phyloP scores from a whole-genome alignment of 108 stramenopile species.

The Cylindrotheca closterium region DNA sequence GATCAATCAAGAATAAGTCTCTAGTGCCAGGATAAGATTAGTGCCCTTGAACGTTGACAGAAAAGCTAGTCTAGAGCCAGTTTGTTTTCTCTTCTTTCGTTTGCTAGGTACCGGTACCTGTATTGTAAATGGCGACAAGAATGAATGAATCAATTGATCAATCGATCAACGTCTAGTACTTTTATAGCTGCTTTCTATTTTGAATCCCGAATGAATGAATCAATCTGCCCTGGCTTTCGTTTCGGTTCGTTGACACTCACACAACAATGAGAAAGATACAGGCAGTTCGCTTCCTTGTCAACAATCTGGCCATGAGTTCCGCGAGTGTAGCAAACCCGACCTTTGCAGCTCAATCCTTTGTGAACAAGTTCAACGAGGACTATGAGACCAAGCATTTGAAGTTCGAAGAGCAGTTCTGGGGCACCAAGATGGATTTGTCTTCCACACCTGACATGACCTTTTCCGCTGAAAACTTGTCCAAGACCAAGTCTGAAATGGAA shows the following conservation, averaged over 20 bases:
- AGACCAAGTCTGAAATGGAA: conserved; percentile 74
- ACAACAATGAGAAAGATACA: not conserved
- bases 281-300: not conserved
- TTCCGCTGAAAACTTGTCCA: conserved; percentile 48
- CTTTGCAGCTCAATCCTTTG: conserved; percentile 46
- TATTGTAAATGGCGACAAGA: too few species aligned
- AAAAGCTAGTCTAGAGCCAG: too few species aligned
- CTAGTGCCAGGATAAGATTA: too few species aligned
- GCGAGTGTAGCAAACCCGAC: not conserved
- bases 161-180: too few species aligned
- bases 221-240: too few species aligned
- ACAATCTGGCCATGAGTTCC: conserved; percentile 4
- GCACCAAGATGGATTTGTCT: conserved; percentile 73
- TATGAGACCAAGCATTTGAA: conserved; percentile 54
- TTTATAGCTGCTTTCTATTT: too few species aligned
- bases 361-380: conserved; percentile 46
- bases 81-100: too few species aligned
- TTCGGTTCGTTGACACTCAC: not conserved
- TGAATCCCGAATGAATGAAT: too few species aligned
- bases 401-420: conserved; percentile 80
- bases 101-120: too few species aligned
- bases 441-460: conserved; percentile 27
- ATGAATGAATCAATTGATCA: too few species aligned
- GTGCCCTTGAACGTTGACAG: too few species aligned
- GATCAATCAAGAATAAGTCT: too few species aligned